Base-by-base conservation (phyloP, 2,329 filamentous ascomycete genomes). In the Paracorniculantispora psalliotae region DNA sequence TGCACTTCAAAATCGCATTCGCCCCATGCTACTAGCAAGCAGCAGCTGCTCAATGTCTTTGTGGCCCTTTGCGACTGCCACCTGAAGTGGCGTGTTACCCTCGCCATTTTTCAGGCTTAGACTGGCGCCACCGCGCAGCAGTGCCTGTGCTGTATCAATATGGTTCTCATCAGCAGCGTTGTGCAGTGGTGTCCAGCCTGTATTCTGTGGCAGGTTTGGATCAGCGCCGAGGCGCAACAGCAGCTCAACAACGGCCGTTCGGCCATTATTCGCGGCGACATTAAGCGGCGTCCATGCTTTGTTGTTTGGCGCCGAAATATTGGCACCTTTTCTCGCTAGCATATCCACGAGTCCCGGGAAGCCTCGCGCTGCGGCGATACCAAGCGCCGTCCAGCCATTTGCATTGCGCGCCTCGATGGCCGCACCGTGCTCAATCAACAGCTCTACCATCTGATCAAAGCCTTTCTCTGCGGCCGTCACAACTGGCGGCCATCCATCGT, bases 341-440 rank as follows among this genome's bases (percentile, higher is more conserved):
- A 72, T 71, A 39, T 67, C 67, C 71, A 75, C 74, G 1, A 72
- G 69, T 33, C 69, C 68, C 2, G 71, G 67, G 43, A 72, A 69
- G 8, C 70, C 72, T 2, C 67, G 66, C 4, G 64, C 67, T 2
- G 72, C 72, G 28, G 72, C 72, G 69, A 73, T 73, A 54, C 72
- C 69, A 15, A 75, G 57, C 7, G 72, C 71, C 0, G 72, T 74
- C 56, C 57, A 59, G 3, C 37, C 33, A 8, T 49, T 41, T 17
- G 23, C 46, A 15, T 54, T 50, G 3, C 41, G 28, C 21, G 49
- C 41, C 17, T 59, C 37, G 23, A 43, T 8, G 9, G 37, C 17
- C 2, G 51, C 51, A 4, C 51, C 51, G 13, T 37, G 35, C 15
- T 35, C 21, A 15, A 43, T 12, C 19, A 55, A 25, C 3, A 44